Evolutionary conservation across 2,329 filamentous ascomycete species (phyloP).

Genomic region (Paracamarosporium sp.): DNA sequence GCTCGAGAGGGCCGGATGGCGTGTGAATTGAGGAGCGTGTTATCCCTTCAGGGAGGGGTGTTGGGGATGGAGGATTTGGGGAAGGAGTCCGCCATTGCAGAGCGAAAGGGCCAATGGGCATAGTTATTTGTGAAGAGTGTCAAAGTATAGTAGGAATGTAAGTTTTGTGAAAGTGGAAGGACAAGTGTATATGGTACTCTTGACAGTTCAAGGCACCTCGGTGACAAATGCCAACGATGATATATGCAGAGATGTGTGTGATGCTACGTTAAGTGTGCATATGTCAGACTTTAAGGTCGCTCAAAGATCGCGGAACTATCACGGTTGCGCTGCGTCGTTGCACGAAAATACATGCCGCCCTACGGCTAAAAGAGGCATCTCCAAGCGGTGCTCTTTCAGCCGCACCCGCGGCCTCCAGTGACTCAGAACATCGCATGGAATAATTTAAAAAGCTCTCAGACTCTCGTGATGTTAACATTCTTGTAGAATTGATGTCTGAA

Average conservation of each 20-base stretch:
- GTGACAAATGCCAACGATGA: neutral
- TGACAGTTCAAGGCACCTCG: neutral
- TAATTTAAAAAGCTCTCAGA: neutral
- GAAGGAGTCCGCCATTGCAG: slow-evolving; percentile 36
- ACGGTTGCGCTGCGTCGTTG: neutral
- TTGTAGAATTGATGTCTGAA: neutral
- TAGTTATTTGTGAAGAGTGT: slow-evolving; percentile 9
- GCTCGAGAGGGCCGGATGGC: slow-evolving; percentile 55
- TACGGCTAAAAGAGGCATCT: slow-evolving; percentile 1
- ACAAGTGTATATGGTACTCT: neutral
- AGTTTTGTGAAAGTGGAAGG: neutral
- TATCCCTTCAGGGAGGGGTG: slow-evolving; percentile 51
- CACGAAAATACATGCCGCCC: neutral
- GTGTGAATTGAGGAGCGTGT: slow-evolving; percentile 55
- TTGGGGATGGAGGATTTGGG: slow-evolving; percentile 27
- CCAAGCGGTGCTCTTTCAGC: slow-evolving; percentile 7
- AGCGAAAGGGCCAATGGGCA: slow-evolving; percentile 37
- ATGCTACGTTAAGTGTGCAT: neutral
- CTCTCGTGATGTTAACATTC: neutral
- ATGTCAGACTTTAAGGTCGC: neutral
- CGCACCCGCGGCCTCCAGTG: neutral
- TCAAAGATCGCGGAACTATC: neutral
- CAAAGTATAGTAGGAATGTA: too few species aligned
- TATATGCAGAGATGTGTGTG: neutral
- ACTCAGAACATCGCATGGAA: neutral